Base-by-base conservation (phyloP, 2,329 filamentous ascomycete species). In the Sarocladium brachiariae region DNA sequence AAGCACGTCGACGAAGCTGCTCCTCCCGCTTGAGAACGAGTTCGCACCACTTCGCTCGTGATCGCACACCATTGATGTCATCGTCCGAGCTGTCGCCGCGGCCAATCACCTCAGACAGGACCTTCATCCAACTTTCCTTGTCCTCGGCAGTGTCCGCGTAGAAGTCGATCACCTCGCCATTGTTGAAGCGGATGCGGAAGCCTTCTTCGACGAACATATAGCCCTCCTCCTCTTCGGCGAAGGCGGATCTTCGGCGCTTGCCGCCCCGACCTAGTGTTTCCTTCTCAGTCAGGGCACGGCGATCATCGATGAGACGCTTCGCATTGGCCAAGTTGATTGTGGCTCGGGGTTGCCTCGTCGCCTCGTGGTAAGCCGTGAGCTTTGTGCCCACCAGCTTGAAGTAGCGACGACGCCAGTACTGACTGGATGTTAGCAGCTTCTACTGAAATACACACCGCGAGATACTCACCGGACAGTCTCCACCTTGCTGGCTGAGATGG, bases 171-270 rank as follows among this genome's bases (percentile, higher is more conserved):
- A 96, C 84, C 70, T 99, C 93, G 54, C 93, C 93, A 62, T 99
- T 99, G 65, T 89, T 95, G 70, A 99, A 99, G 52, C 92, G 89
- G 65, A 99, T 95, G 35, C 93, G 89, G 84, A 99, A 99, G 2
- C 93, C 93, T 66, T 99, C 93, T 67, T 99, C 93, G 50, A 99
- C 92, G 66, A 99, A 99, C 87, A 96, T 96, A 74, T 99, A 99
- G 37, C 93, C 93, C 65, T 99, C 93, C 70, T 99, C 93, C 57
- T 99, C 93, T 68, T 97, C 93, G 1, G 92, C 91, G 66, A 99
- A 99, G 10, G 89, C 93, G 30, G 91, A 96, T 66, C 95, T 90
- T 51, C 93, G 86, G 38, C 93, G 86, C 58, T 83, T 84, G 51
- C 89, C 88, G 56, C 80, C 80, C 63, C 84, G 87, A 52, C 85